Evolutionary conservation across 306 rosid species (phyloP), one percentile per base, ranked within the genome.

Genomic region (Canavalia ensiformis): DNA sequence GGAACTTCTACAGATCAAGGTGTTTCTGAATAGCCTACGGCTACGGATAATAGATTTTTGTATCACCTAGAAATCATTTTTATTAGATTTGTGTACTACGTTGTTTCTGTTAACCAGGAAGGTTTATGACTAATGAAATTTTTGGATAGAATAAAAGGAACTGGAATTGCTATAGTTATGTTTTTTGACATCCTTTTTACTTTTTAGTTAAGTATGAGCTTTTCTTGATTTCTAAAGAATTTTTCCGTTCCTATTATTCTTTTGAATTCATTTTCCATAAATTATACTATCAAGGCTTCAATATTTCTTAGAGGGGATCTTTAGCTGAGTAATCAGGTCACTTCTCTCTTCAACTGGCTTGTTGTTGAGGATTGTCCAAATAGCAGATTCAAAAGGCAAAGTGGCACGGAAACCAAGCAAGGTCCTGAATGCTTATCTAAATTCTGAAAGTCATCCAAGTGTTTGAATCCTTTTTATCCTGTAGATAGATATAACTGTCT

Each of bases 1-100:
- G 87, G 58, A 31, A 77, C 64, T 39, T 8, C 77, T 12, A 75
- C 85, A 75, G 71, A 83, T 52, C 65, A 35, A 49, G 73, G 73
- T 72, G 79, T 72, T 71, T 60, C 12, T 80, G 28, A 72, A 62
- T 37, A 72, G 46, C 65, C 65, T 72, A 29, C 44, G 11, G 50
- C 65, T 72, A 29, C 44, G 11, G 50, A 67, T 28, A 30, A 46
- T 29, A 7, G 33, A 6, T 68, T 64, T 74, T 57, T 50, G 77
- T 68, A 52, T 29, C 46, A 18, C 64, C 31, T 18, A 72, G 55
- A 37, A 54, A 54, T 72, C 60, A 49, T 49, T 47, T 79, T 79
- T 49, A 6, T 52, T 67, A 41, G 29, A 25, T 47, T 56, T 54
- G 34, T 62, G 46, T 74, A 67, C 29, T 6, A 57, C 42, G 56